These are phyloP conservation scores for Tetracentron sinense DNA, from an alignment of 164 flowering plant species.

Conservation along the genomic window DNA sequence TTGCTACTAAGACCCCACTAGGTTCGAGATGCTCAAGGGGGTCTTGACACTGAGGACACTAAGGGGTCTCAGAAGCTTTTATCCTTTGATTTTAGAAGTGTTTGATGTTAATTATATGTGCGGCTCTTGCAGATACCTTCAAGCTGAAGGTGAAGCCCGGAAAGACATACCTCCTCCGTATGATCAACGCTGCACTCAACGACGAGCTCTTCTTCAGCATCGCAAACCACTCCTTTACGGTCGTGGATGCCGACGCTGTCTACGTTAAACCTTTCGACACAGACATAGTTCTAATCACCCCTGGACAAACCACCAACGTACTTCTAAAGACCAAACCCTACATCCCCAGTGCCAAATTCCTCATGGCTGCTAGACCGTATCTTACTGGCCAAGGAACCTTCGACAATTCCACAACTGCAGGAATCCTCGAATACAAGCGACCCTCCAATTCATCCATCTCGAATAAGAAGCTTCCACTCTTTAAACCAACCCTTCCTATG, in stretches of 20 bases:
- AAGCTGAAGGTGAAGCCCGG: conserved; percentile 38
- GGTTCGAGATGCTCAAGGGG: too few relatives aligned
- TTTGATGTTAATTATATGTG: background rate
- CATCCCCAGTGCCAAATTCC: conserved; percentile 8
- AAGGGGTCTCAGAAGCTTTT: too few relatives aligned
- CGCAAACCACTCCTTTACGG: conserved; percentile 39
- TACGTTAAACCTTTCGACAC: conserved; percentile 51
- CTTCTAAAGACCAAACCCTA: conserved; percentile 23
- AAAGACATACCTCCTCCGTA: conserved; percentile 47
- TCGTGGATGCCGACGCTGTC: conserved; percentile 51
- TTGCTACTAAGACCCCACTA: too few relatives aligned
- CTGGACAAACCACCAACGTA: conserved; percentile 54
- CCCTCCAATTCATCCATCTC: background rate
- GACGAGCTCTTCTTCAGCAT: conserved; percentile 60
- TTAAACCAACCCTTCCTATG: background rate
- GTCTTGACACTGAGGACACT: too few relatives aligned
- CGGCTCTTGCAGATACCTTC: conserved; percentile 7
- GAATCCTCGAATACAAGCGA: background rate
- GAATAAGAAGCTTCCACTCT: background rate
- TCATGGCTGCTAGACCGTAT: conserved; percentile 20
- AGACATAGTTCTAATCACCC: conserved; percentile 38
- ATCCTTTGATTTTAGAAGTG: background rate
- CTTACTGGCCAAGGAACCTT: conserved; percentile 16
- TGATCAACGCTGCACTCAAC: conserved; percentile 52
- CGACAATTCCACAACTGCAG: conserved; percentile 1